Conservation (phyloP, 164 flowering plant genomes). For the Umbilicus rupestris region DNA sequence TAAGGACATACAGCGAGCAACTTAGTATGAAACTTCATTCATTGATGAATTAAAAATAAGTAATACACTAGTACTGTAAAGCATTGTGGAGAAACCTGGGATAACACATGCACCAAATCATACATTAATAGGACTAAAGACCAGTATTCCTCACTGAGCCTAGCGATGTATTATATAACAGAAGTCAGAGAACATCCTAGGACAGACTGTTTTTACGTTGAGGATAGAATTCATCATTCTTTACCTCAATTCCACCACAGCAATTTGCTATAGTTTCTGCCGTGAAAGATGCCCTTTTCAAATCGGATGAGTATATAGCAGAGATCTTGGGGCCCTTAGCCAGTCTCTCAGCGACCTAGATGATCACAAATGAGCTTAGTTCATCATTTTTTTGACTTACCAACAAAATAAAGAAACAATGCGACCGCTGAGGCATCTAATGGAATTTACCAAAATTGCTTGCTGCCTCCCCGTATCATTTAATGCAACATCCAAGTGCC, state of each 20-base stretch:
- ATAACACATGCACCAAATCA: too few relatives aligned
- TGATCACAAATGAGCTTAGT: neutral
- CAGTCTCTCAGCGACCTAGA: conserved; percentile 69
- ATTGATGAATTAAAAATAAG: neutral
- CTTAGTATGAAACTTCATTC: neutral
- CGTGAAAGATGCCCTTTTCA: conserved; percentile 70
- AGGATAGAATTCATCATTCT: neutral
- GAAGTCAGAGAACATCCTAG: neutral
- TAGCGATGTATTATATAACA: neutral
- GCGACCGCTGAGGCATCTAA: neutral
- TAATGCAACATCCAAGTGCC: conserved; percentile 75
- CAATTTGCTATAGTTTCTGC: conserved; percentile 65
- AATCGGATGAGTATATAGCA: conserved; percentile 76
- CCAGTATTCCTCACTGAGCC: too few relatives aligned
- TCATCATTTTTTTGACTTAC: neutral
- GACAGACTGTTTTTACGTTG: neutral
- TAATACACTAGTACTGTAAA: too few relatives aligned
- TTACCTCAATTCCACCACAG: conserved; percentile 69
- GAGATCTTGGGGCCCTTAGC: conserved; percentile 56
- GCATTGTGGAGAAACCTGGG: too few relatives aligned
- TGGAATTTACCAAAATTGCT: conserved; percentile 54
- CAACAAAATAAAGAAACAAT: conserved; percentile 5
- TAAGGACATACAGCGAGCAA: neutral
- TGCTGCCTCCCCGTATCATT: conserved; percentile 84
- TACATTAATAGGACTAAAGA: too few relatives aligned